Conservation (phyloP, 306 rosid genomes). For the Gastrolobium villosum region DNA sequence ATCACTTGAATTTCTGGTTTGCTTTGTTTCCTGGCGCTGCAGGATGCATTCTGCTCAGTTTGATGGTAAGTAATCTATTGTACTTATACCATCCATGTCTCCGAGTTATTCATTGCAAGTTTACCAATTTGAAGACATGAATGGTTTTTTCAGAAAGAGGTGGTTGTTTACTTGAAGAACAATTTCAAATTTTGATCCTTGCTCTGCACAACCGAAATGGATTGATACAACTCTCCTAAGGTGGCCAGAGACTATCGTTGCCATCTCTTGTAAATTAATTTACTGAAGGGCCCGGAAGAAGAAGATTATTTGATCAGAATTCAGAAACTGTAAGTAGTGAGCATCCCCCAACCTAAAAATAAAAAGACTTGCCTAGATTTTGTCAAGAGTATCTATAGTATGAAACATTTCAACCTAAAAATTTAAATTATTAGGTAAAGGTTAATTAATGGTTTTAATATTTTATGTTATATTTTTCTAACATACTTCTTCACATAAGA, state of each 20-base stretch:
- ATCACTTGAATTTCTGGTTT: constrained; percentile 81
- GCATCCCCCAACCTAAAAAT: not conserved
- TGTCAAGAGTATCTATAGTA: not conserved
- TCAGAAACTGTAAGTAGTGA: constrained; percentile 42
- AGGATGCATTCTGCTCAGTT: constrained; percentile 78
- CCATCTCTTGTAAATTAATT: constrained; percentile 33
- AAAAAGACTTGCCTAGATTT: not conserved
- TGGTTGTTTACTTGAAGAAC: constrained; percentile 76
- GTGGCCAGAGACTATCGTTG: constrained; percentile 5
- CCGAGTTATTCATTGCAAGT: not conserved
- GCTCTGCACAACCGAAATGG: not conserved
- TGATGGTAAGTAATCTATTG: constrained; percentile 66
- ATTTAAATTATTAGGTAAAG: too few species aligned
- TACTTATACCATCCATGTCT: constrained; percentile 13
- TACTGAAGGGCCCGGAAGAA: constrained; percentile 5
- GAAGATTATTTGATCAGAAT: constrained; percentile 36
- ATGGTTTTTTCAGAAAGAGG: constrained; percentile 75
- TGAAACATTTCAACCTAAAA: too few species aligned
- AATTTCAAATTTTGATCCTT: constrained; percentile 75
- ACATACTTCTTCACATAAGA: too few species aligned
- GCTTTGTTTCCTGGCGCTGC: constrained; percentile 84
- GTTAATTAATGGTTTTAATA: too few species aligned
- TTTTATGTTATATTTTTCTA: too few species aligned
- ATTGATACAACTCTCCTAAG: not conserved
- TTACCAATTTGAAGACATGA: constrained; percentile 1